Percentiles rank a stretch among this genome's conserved stretches.
Evolutionary conservation across 768 basidiomycete genomes (phyloP).

Genomic region (Calocybe cyanea): DNA sequence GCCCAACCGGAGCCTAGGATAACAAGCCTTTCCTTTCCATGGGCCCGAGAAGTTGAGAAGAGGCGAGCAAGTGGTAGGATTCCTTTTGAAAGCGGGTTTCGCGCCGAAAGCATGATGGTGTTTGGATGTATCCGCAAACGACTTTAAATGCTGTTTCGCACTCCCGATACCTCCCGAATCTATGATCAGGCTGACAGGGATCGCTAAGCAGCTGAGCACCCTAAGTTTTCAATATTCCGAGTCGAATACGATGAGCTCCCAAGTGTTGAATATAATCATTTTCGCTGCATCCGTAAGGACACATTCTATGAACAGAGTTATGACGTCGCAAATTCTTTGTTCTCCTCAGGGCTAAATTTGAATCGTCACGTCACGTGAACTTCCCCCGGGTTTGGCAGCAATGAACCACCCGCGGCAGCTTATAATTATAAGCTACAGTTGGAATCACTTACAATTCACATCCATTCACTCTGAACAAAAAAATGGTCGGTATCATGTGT

Average conservation of each 20-base stretch:
- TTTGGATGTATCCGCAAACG: not conserved
- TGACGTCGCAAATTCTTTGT: too few species aligned
- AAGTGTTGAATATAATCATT: too few species aligned
- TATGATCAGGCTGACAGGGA: conserved; percentile 2
- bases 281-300: too few species aligned
- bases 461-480: not conserved
- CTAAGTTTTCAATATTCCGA: too few species aligned
- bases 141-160: not conserved
- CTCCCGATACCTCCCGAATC: conserved; percentile 10
- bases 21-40: conserved; percentile 45
- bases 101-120: not conserved
- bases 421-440: too few species aligned
- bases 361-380: not conserved
- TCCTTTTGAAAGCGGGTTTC: not conserved
- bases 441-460: too few species aligned
- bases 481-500: not conserved
- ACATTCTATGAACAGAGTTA: too few species aligned
- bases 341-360: too few species aligned
- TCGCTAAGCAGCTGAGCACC: not conserved
- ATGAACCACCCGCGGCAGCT: too few species aligned
- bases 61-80: not conserved
- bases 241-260: too few species aligned
- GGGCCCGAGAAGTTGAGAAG: conserved; percentile 6
- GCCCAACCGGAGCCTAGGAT: conserved; percentile 80
- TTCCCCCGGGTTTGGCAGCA: too few species aligned